Conservation (phyloP, 495 filamentous ascomycete species). For the Penicillium flavigenum region DNA sequence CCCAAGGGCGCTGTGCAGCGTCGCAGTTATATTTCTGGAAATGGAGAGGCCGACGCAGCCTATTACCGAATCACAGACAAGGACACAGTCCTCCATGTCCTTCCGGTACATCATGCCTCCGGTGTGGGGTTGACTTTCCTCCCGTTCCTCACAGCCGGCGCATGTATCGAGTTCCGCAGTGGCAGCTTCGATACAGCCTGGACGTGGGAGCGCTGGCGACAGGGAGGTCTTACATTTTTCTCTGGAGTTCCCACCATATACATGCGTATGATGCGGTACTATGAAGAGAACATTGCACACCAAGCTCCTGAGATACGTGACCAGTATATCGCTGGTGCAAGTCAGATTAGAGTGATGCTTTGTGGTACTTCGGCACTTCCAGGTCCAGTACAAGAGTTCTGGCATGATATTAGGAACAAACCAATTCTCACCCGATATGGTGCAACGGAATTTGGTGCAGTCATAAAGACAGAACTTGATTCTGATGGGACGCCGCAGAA, state of each 20-base stretch:
- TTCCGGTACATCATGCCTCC: slow-evolving; percentile 52
- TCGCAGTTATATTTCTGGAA: slow-evolving; percentile 29
- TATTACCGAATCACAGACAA: slow-evolving; percentile 29
- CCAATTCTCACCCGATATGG: slow-evolving; percentile 48
- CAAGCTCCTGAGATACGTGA: slow-evolving; percentile 22
- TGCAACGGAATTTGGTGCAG: slow-evolving; percentile 48
- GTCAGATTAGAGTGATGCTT: slow-evolving; percentile 40
- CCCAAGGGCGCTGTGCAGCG: slow-evolving; percentile 49
- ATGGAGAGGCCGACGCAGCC: slow-evolving; percentile 29
- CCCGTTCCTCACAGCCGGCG: slow-evolving; percentile 43
- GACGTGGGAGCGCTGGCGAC: slow-evolving; percentile 52
- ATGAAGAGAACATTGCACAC: slow-evolving; percentile 32
- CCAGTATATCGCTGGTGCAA: slow-evolving; percentile 40
- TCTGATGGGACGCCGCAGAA: slow-evolving; percentile 32
- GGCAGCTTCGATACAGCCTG: slow-evolving; percentile 46
- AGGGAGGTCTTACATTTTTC: slow-evolving; percentile 46
- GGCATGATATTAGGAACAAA: slow-evolving; percentile 40
- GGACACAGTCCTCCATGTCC: slow-evolving; percentile 37
- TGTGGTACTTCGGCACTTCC: slow-evolving; percentile 50
- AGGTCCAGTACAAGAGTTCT: slow-evolving; percentile 46
- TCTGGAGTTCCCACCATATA: slow-evolving; percentile 53
- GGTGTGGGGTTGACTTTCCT: slow-evolving; percentile 49
- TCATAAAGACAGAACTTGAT: slow-evolving; percentile 43
- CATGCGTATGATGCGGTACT: slow-evolving; percentile 50
- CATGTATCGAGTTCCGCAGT: slow-evolving; percentile 47